Evolutionary conservation across 495 filamentous ascomycete genomes (phyloP).

Genomic region (Lophiotrema nucula): DNA sequence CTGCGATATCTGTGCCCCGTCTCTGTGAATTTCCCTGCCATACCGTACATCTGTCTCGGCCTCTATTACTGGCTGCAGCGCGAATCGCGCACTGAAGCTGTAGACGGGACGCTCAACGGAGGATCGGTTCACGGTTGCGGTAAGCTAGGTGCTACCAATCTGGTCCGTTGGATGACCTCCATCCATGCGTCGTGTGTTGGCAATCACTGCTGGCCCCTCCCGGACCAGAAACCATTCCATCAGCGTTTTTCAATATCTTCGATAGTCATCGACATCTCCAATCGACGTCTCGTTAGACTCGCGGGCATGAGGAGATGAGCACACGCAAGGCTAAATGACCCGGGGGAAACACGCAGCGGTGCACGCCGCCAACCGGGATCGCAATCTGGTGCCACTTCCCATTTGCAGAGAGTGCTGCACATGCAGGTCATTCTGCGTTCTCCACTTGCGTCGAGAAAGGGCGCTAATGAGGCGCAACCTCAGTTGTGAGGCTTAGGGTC

Average conservation of each 20-base stretch:
- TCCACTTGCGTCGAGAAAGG: not conserved
- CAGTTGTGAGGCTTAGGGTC: not conserved
- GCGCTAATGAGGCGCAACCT: not conserved
- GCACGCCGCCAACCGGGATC: constrained; percentile 2
- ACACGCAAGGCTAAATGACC: not conserved
- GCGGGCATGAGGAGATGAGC: constrained; percentile 2
- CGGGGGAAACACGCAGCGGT: no score
- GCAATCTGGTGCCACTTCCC: not conserved
- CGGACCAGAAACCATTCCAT: not conserved
- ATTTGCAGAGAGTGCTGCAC: not conserved
- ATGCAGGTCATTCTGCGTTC: not conserved
- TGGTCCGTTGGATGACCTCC: not conserved
- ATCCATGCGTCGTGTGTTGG: not conserved
- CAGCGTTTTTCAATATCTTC: no score
- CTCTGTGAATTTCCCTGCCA: no score
- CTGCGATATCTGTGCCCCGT: no score
- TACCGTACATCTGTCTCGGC: no score
- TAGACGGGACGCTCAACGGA: no score
- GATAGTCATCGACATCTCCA: no score
- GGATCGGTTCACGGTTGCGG: not conserved
- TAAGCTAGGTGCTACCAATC: not conserved
- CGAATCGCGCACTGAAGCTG: no score
- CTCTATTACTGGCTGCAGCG: no score
- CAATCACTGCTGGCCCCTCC: not conserved
- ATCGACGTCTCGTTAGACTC: no score